Evolutionary conservation across 2,329 filamentous ascomycete genomes (phyloP).

Genomic region (Davidsoniella eucalypti): DNA sequence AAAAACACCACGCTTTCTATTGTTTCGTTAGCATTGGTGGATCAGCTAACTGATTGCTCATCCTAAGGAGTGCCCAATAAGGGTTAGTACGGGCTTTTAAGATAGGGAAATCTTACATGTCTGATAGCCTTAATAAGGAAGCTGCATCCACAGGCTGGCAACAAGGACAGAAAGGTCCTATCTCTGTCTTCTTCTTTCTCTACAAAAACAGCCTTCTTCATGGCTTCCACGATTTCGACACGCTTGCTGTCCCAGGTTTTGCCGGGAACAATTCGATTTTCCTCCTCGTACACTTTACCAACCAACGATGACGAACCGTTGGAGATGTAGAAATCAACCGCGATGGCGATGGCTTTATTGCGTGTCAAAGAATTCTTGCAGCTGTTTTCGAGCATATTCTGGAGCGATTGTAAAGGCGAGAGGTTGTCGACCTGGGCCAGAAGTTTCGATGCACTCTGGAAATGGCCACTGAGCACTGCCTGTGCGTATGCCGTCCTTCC

Average conservation of each 20-base stretch:
- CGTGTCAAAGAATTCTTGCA: no score
- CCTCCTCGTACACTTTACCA: no score
- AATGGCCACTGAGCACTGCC: neutral
- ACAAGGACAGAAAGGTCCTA: neutral
- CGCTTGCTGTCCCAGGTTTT: no score
- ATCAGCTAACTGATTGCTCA: neutral
- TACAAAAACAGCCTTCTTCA: neutral
- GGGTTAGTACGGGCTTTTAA: neutral
- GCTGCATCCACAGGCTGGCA: neutral
- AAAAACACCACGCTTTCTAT: neutral
- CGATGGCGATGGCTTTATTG: no score
- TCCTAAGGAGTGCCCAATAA: neutral
- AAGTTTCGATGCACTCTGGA: neutral
- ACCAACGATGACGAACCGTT: no score
- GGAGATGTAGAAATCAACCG: no score
- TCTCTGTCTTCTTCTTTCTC: neutral
- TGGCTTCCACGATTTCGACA: no score
- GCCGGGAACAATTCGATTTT: no score
- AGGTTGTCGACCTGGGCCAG: no score
- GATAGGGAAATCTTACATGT: neutral
- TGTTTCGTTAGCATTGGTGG: neutral
- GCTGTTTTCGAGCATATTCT: no score
- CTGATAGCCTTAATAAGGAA: neutral
- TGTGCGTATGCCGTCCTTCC: neutral
- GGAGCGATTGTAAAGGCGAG: no score